Conservation (phyloP, 129 eudicot genomes). For the Lonicera japonica region DNA sequence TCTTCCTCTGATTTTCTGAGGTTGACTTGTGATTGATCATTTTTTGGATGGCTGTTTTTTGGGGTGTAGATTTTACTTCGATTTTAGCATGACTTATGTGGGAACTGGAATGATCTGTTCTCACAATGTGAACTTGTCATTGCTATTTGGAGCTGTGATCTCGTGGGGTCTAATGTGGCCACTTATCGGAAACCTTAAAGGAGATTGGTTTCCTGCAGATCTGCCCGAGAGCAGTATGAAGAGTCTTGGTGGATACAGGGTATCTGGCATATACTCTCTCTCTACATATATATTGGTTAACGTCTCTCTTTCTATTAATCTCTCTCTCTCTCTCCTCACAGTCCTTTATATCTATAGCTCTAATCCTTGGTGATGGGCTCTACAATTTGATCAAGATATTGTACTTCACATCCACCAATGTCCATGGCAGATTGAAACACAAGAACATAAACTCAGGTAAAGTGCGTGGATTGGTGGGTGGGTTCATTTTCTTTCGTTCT, state of each 20-base stretch:
- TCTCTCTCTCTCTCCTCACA: constrained; percentile 24
- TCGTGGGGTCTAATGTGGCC: constrained; percentile 99
- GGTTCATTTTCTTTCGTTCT: no score
- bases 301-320: neutral
- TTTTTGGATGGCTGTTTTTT: neutral
- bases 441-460: constrained; percentile 34
- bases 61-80: constrained; percentile 72
- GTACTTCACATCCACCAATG: constrained; percentile 36
- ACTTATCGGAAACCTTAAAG: constrained; percentile 42
- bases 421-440: constrained; percentile 36
- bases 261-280: no score
- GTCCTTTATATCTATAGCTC: constrained; percentile 72
- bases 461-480: neutral
- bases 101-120: constrained; percentile 97
- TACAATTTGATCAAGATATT: constrained; percentile 61
- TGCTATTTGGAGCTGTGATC: constrained; percentile 76
- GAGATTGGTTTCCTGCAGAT: constrained; percentile 70
- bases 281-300: no score
- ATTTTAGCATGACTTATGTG: constrained; percentile 84
- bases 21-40: neutral
- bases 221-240: constrained; percentile 68
- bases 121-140: constrained; percentile 75
- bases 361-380: constrained; percentile 77
- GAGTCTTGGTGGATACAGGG: constrained; percentile 87
- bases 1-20: neutral